A percentile compares a stretch with the other conserved stretches of the same genome.
These are phyloP conservation scores for Kuraishia borneana DNA, from an alignment of 805 yeast genomes.

Conservation along the genomic window DNA sequence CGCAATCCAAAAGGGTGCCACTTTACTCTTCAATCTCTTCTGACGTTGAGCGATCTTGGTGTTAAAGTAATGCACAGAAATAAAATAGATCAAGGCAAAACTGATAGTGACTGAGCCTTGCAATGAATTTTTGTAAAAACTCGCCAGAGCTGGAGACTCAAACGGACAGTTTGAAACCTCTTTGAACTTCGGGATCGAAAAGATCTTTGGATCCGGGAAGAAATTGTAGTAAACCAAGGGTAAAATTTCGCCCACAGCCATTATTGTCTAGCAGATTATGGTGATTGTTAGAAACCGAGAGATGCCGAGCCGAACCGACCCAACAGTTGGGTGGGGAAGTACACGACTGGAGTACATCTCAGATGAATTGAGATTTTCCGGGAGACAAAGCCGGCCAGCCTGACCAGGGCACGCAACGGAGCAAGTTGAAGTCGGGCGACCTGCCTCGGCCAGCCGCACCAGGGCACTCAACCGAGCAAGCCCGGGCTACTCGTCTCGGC, in stretches of 20 bases:
- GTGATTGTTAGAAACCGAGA: too few species aligned
- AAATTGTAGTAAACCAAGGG: constrained; percentile 11
- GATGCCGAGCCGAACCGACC: too few species aligned
- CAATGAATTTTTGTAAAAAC: constrained; percentile 30
- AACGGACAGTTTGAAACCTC: constrained; percentile 19
- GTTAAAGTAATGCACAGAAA: constrained; percentile 44
- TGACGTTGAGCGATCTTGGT: constrained; percentile 20
- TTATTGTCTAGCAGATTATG: too few species aligned
- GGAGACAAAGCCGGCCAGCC: too few species aligned
- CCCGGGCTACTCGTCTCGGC: too few species aligned
- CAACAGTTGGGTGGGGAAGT: too few species aligned
- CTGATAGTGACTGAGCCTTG: constrained; percentile 41
- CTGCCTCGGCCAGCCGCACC: too few species aligned
- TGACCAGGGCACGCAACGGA: too few species aligned
- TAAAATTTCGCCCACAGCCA: neutral
- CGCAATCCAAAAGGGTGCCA: constrained; percentile 41
- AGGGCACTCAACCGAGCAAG: too few species aligned
- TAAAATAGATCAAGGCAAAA: constrained; percentile 48
- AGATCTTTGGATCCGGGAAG: constrained; percentile 15
- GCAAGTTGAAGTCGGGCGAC: too few species aligned
- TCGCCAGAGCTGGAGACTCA: constrained; percentile 8
- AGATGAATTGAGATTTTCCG: too few species aligned
- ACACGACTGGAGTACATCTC: too few species aligned
- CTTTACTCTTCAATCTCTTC: constrained; percentile 28
- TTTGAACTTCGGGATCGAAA: constrained; percentile 13